Evolutionary conservation across 1,139 yeast species (phyloP).

Genomic region (Wickerhamiella infanticola): DNA sequence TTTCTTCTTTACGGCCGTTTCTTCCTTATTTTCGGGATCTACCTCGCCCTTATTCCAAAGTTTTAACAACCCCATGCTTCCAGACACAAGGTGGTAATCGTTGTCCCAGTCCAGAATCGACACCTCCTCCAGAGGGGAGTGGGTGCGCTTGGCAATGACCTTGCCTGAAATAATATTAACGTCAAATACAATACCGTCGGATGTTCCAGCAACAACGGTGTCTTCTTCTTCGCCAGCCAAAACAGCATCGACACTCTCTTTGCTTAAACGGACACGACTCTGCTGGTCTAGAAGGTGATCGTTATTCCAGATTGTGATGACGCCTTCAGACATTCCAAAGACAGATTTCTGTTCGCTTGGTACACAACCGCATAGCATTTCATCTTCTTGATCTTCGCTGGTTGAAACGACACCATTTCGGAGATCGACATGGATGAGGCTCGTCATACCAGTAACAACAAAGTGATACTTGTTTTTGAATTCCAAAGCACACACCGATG

Average conservation of each 20-base stretch:
- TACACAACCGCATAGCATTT: conserved; percentile 51
- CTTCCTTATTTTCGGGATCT: conserved; percentile 15
- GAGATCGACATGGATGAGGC: conserved; percentile 63
- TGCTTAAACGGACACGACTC: conserved; percentile 56
- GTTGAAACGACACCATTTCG: conserved; percentile 46
- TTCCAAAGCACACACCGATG: conserved; percentile 35
- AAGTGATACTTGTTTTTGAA: conserved; percentile 67
- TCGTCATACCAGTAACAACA: conserved; percentile 69
- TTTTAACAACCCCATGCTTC: conserved; percentile 67
- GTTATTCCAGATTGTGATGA: conserved; percentile 80
- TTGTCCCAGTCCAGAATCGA: conserved; percentile 60
- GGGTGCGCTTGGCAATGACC: conserved; percentile 51
- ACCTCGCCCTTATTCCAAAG: conserved; percentile 40
- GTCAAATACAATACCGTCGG: conserved; percentile 63
- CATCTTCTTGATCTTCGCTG: conserved; percentile 88
- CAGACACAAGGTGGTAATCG: conserved; percentile 63
- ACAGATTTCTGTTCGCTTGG: conserved; percentile 50
- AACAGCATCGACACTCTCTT: conserved; percentile 65
- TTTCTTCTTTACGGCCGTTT: conserved; percentile 13
- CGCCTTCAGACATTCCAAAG: conserved; percentile 83
- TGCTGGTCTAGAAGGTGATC: conserved; percentile 50
- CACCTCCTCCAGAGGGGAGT: conserved; percentile 47
- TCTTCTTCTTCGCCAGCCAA: conserved; percentile 64
- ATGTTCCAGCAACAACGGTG: conserved; percentile 68
- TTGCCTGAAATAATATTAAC: conserved; percentile 51